These are phyloP conservation scores for Fusarium kyushuense DNA, from an alignment of 2,329 filamentous ascomycete species.

Conservation along the genomic window DNA sequence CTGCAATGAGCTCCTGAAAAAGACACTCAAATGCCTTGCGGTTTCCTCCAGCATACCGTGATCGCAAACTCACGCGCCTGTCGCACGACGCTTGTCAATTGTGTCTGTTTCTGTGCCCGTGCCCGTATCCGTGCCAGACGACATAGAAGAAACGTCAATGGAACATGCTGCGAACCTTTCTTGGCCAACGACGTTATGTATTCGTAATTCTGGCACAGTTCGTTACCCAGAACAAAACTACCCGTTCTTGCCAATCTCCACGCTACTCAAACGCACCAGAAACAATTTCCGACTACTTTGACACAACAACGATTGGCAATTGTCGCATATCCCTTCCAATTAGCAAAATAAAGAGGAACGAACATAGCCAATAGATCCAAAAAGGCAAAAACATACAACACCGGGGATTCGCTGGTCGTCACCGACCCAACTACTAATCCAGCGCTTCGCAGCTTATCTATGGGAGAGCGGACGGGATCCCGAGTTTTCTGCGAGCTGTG, in stretches of 20 bases:
- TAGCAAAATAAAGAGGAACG: no score
- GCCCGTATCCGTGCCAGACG: no score
- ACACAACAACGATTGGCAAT: no score
- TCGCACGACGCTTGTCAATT: neutral
- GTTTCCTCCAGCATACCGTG: neutral
- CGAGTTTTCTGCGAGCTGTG: conserved; percentile 20
- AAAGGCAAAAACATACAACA: conserved; percentile 16
- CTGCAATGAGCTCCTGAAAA: neutral
- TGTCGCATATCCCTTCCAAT: neutral
- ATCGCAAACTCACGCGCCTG: neutral
- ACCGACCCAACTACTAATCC: conserved; percentile 29
- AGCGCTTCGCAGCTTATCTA: conserved; percentile 23
- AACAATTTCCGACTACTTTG: no score
- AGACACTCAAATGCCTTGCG: neutral
- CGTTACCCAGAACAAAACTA: neutral
- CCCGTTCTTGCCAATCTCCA: neutral
- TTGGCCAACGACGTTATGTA: neutral
- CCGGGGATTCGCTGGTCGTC: conserved; percentile 27
- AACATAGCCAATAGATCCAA: neutral
- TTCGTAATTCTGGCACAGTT: neutral
- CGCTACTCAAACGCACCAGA: neutral
- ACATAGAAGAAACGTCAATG: neutral
- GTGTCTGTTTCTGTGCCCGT: neutral
- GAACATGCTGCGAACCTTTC: neutral
- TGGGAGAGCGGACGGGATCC: conserved; percentile 27